Evolutionary conservation across 2,329 filamentous ascomycete genomes (phyloP), one percentile per base, ranked within the genome.

Genomic region (Hansfordia pulvinata): DNA sequence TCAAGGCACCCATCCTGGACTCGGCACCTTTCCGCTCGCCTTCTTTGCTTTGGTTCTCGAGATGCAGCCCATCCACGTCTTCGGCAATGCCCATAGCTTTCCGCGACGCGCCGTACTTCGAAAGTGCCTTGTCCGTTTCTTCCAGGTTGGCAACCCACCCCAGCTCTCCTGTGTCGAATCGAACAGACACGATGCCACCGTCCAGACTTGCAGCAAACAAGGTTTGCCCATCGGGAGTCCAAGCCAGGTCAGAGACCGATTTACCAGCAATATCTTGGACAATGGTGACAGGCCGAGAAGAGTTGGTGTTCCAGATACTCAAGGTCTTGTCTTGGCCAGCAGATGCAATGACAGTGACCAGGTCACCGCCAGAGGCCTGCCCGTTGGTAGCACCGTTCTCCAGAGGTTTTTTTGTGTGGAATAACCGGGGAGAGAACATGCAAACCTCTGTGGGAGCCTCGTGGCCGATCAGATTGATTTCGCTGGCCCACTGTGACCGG

Each of bases 231-330:
- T 93, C 84, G 0, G 90, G 90, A 5, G 79, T 80, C 90, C 90
- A 98, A 0, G 88, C 75, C 28, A 98, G 61, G 54, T 98, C 90
- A 2, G 85, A 92, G 37, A 98, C 88, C 1, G 90, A 82, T 49
- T 98, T 98, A 21, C 73, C 74, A 11, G 83, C 77, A 32, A 98
- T 54, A 41, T 96, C 88, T 46, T 93, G 84, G 8, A 85, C 66
- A 27, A 96, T 85, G 12, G 94, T 76, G 12, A 96, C 76, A 0
- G 90, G 90, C 13, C 90, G 65, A 1, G 90, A 86, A 14, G 83
- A 93, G 44, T 85, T 93, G 2, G 92, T 98, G 41, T 94, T 96
- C 90, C 90, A 98, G 19, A 98, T 78, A 43, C 84, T 94, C 21
- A 98, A 56, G 3, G 86, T 90, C 53, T 94, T 96, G 49, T 98